Conservation (phyloP, 1,284 basidiomycete species). For the Neolentinus lepideus region DNA sequence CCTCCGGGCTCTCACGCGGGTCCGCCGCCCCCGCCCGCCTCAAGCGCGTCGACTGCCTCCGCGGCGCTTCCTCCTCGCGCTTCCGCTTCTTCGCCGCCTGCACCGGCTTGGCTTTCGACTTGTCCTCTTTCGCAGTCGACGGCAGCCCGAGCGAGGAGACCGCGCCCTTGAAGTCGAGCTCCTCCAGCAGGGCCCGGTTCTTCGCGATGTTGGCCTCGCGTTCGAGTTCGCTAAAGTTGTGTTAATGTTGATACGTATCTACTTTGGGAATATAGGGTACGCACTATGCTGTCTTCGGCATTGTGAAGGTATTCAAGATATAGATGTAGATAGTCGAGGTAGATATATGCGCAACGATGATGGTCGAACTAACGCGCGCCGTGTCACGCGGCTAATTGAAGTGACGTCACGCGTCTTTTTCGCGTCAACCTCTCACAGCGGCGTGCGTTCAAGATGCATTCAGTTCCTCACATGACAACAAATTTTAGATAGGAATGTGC, state of each 20-base stretch:
- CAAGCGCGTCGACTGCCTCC: constrained; percentile 59
- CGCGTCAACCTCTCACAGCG: too few relatives aligned
- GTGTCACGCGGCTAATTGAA: neutral
- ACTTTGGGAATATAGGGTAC: neutral
- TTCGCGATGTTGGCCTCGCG: constrained; percentile 74
- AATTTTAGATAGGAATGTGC: too few relatives aligned
- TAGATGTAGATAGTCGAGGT: neutral
- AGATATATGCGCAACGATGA: neutral
- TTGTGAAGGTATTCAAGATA: neutral
- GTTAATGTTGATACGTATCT: neutral
- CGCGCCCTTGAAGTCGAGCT: constrained; percentile 59
- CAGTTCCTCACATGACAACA: too few relatives aligned
- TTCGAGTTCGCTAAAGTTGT: constrained; percentile 52
- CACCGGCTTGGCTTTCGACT: constrained; percentile 50
- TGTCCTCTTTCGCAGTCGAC: constrained; percentile 21
- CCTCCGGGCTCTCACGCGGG: constrained; percentile 54
- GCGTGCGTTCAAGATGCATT: too few relatives aligned
- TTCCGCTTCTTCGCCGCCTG: constrained; percentile 48
- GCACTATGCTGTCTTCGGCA: neutral
- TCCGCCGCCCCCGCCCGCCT: constrained; percentile 32
- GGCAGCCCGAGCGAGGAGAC: constrained; percentile 40
- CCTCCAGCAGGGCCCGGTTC: constrained; percentile 63
- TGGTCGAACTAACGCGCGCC: neutral
- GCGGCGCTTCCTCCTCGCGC: constrained; percentile 37
- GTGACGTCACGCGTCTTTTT: neutral